Evolutionary conservation across 116 monocot genomes (phyloP), one percentile per base, ranked within the genome.

Genomic region (Thalassia testudinum): DNA sequence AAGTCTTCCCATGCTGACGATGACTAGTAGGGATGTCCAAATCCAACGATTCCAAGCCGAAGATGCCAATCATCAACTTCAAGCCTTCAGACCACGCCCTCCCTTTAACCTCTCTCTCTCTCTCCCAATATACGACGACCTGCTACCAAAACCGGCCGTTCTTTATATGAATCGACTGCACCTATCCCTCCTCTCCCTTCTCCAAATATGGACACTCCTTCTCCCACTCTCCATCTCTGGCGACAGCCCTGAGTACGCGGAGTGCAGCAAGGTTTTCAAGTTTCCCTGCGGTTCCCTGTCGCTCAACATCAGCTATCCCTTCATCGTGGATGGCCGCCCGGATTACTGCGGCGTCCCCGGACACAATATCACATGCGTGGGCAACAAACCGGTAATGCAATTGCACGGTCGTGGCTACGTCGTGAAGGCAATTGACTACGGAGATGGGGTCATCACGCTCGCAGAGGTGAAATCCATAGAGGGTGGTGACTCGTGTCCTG

Each of bases 331-430:
- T 7, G 16, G 5, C 10, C 22, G 54, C 12, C 29, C 14, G 7
- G 67, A 60, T 43, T 58, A 59, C 52, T 70, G 70, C 37, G 64
- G 70, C 18, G 38, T 30, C 28, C 58, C 45, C 17, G 58, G 51
- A 1, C 58, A 56, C 58, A 21, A 22, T 5, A 37, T 66, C 43
- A 23, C 26, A 4, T 66, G 66, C 43, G 8, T 28, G 11, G 2
- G 24, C 26, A n/a, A 19, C 28, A 24, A 21, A 1, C 44, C 53
- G 24, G 15, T 13, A 3, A 7, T 20, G 18, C 4, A 45, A 20
- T 6, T n/a, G 4, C 4, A 45, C 45, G 51, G 38, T 22, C 16
- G 54, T 7, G 15, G 7, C 7, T 71, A 59, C 50, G 28, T 25
- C 12, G 54, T 73, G 16, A 40, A 24, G 7, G 12, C 27, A 16